Base-by-base conservation (phyloP, 306 rosid species). In the Leucaena leucocephala region DNA sequence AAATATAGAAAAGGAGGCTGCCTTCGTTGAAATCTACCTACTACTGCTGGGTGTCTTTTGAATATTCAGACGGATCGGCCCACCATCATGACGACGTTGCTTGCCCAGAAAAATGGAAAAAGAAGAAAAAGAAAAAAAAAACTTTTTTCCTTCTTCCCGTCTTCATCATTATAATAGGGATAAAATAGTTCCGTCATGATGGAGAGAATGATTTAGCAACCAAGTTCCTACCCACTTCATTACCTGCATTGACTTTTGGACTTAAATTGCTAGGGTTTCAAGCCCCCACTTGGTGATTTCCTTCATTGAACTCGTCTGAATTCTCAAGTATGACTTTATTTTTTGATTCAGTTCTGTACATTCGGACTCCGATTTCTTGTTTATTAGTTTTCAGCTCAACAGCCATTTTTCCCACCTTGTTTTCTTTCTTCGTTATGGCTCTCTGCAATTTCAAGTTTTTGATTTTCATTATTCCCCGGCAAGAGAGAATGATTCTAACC, bases 211-310 rank as follows among this genome's bases (percentile, higher is more conserved):
- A 79, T 82, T 73, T 76, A 16, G 70, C 75, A 73, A 52, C 75
- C 27, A 76, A 80, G 59, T 74, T 80, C 83, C 75, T 80, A 83
- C 85, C 76, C 79, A 57, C 43, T 68, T 7, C 36, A 27, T 36
- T 12, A 58, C 78, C 78, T 43, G 76, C 73, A 8, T 83, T 86
- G 81, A 83, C 87, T 86, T 86, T 86, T 42, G 11, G 38, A 72
- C 16, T 67, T 77, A 39, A 58, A 38, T 68, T 43, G 16, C 69
- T 42, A 71, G 68, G 40, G 64, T 75, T 76, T 48, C 75, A 71
- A 1, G 52, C 77, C 68, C 40, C 54, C 40, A 10, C 34, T 17
- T 2, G 46, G n/a, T 19, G 59, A 11, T 15, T 77, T 64, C 49
- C 14, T 7, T 45, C 78, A 67, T 82, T 77, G 68, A 2, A 71